These are phyloP conservation scores for Verbascum thapsus DNA, from an alignment of 257 asterid species.

Conservation along the genomic window DNA sequence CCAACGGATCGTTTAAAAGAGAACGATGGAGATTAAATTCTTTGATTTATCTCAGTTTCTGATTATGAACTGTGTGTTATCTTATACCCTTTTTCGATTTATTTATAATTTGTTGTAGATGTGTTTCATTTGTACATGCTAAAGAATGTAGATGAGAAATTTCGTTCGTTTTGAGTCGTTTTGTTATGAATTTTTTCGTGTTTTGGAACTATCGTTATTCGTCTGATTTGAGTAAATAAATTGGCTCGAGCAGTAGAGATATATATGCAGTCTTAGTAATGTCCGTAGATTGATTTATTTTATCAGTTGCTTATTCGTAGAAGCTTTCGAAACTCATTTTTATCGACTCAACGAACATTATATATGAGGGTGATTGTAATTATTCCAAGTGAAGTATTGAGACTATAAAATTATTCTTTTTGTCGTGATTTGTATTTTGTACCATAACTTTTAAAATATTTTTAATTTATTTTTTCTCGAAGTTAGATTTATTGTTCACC, in stretches of 20 bases:
- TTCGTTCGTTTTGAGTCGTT: constrained; percentile 15
- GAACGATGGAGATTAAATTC: constrained; percentile 33
- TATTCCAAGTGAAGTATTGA: too few relatives aligned
- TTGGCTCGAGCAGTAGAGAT: background rate
- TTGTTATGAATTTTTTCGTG: constrained; percentile 8
- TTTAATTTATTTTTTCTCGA: too few relatives aligned
- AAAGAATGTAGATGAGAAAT: constrained; percentile 31
- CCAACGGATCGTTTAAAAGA: constrained; percentile 31
- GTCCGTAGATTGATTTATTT: too few relatives aligned
- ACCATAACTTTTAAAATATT: too few relatives aligned
- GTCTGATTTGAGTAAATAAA: background rate
- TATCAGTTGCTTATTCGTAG: too few relatives aligned
- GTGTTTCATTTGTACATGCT: constrained; percentile 32
- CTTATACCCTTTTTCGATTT: constrained; percentile 21
- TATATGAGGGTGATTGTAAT: too few relatives aligned
- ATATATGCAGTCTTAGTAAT: background rate
- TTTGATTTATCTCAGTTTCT: constrained; percentile 49
- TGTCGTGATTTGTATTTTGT: too few relatives aligned
- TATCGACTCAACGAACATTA: too few relatives aligned
- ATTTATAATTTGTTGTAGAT: constrained; percentile 19
- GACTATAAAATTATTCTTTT: too few relatives aligned
- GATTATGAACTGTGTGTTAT: constrained; percentile 32
- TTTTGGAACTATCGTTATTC: background rate
- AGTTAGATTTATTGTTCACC: too few relatives aligned
- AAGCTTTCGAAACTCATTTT: too few relatives aligned